phyloP scores from a whole-genome alignment of 331 rosid species.

The Malus hybrid region DNA sequence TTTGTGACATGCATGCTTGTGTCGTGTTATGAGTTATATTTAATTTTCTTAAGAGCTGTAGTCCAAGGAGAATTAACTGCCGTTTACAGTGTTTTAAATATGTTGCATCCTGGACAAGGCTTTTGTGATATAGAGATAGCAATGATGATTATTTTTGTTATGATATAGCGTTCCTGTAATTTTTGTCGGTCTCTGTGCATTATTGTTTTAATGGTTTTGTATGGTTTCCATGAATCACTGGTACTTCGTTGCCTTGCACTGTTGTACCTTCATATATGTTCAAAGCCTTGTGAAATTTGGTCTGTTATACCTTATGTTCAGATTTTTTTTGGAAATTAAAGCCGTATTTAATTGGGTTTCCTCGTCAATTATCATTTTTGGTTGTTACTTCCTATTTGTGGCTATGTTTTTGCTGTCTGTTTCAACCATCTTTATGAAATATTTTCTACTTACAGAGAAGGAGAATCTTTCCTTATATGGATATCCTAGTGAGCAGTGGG shows the following conservation, averaged over 20 bases:
- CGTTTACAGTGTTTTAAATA: neutral
- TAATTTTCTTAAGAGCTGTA: neutral
- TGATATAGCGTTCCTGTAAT: neutral
- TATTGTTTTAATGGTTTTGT: neutral
- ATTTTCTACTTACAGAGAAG: slow-evolving; percentile 55
- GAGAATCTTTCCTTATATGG: slow-evolving; percentile 91
- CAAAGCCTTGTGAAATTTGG: neutral
- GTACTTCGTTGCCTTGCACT: neutral
- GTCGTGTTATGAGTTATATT: neutral
- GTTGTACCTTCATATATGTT: neutral
- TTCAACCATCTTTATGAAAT: slow-evolving; percentile 8
- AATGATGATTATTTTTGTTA: neutral
- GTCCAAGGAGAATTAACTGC: neutral
- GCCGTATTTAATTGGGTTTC: neutral
- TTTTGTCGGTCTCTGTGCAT: neutral
- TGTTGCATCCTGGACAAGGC: neutral
- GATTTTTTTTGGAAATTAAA: neutral
- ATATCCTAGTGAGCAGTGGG: slow-evolving; percentile 89
- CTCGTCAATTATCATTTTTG: neutral
- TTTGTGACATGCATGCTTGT: neutral
- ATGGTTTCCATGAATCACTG: neutral
- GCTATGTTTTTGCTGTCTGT: slow-evolving; percentile 3
- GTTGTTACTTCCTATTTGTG: neutral
- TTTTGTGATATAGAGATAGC: neutral
- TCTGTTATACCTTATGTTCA: neutral